Evolutionary conservation across 441 rosid species (phyloP).

Genomic region (Syzygium syzygioides): DNA sequence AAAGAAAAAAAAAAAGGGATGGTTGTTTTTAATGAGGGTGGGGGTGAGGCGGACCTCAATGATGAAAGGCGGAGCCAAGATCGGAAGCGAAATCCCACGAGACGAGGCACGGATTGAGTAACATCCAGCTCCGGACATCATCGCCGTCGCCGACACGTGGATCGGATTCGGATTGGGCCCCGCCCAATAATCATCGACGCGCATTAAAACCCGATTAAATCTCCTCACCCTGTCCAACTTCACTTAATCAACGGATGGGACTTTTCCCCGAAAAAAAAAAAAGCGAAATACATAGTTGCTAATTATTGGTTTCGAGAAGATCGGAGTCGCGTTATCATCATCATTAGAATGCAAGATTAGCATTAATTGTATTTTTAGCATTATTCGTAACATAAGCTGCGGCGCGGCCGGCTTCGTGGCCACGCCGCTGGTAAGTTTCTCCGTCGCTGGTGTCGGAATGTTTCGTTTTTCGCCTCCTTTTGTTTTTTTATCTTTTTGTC

Average conservation of each 20-base stretch:
- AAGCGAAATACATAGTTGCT: background rate
- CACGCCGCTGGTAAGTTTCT: background rate
- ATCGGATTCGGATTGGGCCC: background rate
- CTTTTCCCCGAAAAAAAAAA: background rate
- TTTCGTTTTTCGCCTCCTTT: background rate
- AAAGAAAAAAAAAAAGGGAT: background rate
- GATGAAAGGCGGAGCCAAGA: too few species aligned
- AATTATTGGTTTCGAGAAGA: background rate
- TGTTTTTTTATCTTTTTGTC: too few species aligned
- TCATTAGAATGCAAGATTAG: background rate
- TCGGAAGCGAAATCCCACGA: background rate
- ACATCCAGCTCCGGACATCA: background rate
- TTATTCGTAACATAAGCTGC: background rate
- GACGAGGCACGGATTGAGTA: background rate
- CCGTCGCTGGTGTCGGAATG: background rate
- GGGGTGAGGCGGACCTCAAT: background rate
- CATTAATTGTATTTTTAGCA: background rate
- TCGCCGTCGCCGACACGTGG: slow-evolving; percentile 3
- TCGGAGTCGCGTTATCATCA: background rate
- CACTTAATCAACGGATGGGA: background rate
- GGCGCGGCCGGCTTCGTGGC: background rate
- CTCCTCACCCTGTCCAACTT: background rate
- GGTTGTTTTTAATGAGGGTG: background rate
- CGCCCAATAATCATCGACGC: background rate
- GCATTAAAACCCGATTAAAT: background rate